phyloP scores from a whole-genome alignment of 495 filamentous ascomycete genomes.

The Aspergillus haitiensis region DNA sequence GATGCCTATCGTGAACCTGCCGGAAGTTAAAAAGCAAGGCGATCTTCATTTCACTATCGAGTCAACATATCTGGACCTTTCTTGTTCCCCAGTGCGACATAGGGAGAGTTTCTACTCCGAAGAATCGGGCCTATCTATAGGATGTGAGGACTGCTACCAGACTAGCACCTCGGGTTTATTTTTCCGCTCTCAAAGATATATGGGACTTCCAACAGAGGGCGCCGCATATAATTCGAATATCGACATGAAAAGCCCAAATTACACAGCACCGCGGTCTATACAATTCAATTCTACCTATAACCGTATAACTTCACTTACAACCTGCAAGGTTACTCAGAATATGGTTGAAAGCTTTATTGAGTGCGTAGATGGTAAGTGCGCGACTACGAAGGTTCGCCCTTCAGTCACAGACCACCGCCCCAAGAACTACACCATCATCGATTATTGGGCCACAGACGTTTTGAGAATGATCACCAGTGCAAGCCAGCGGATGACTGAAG shows the following conservation, averaged over 20 bases:
- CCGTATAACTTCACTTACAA: background rate
- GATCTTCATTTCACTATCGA: conserved; percentile 18
- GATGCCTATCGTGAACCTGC: conserved; percentile 16
- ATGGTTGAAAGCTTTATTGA: conserved; percentile 10
- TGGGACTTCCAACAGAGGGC: conserved; percentile 5
- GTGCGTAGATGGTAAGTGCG: conserved; percentile 9
- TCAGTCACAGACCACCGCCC: conserved; percentile 14
- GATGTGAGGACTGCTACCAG: conserved; percentile 2
- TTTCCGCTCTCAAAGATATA: conserved; percentile 9
- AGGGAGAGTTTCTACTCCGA: background rate
- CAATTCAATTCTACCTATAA: conserved; percentile 7
- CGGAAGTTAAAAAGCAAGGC: conserved; percentile 1
- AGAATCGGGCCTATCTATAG: conserved; percentile 9
- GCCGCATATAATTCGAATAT: background rate
- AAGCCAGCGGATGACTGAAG: background rate
- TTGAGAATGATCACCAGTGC: conserved; percentile 6
- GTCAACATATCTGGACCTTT: conserved; percentile 17
- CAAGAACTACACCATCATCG: conserved; percentile 11
- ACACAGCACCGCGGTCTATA: conserved; percentile 9
- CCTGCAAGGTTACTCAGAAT: conserved; percentile 11
- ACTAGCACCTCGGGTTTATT: background rate
- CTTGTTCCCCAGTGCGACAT: background rate
- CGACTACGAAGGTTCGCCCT: conserved; percentile 14
- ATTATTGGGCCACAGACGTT: conserved; percentile 16
- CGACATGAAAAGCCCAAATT: background rate